These are phyloP conservation scores for Sechiopsis laciniata DNA, from an alignment of 306 rosid genomes.

Conservation along the genomic window DNA sequence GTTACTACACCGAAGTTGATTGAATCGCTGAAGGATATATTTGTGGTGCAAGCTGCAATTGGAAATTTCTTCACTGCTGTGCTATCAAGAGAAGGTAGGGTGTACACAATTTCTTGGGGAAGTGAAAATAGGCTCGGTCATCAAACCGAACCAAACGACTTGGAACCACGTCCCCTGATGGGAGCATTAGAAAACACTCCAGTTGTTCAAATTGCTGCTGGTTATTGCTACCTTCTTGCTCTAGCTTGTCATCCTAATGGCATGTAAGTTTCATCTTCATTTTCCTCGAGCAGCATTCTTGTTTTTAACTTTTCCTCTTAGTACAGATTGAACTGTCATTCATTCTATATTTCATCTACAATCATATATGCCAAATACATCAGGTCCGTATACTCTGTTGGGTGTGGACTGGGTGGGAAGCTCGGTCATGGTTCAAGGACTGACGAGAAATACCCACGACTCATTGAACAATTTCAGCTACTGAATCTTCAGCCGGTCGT, in stretches of 20 bases:
- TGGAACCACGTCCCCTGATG: constrained; percentile 64
- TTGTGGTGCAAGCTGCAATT: constrained; percentile 94
- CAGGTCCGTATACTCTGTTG: constrained; percentile 95
- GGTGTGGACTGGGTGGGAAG: constrained; percentile 97
- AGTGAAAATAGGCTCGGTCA: constrained; percentile 72
- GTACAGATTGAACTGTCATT: not conserved
- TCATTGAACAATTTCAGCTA: constrained; percentile 59
- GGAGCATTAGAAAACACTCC: constrained; percentile 83
- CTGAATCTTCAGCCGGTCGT: constrained; percentile 81
- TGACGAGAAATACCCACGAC: constrained; percentile 75
- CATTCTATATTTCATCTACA: not conserved
- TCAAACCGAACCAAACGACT: constrained; percentile 66
- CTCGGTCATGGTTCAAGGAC: constrained; percentile 84
- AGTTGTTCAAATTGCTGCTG: constrained; percentile 95
- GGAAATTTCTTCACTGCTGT: constrained; percentile 92
- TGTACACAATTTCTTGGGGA: constrained; percentile 94
- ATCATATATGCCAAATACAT: not conserved
- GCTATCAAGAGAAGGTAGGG: constrained; percentile 84
- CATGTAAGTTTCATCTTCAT: constrained; percentile 55
- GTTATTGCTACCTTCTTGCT: constrained; percentile 94
- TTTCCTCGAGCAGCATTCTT: not conserved
- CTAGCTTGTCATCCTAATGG: constrained; percentile 86
- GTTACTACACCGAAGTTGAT: constrained; percentile 60
- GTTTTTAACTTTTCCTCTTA: not conserved
- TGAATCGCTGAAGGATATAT: constrained; percentile 69